A percentile compares a stretch with the other conserved stretches of the same genome.
Evolutionary conservation across 306 rosid genomes (phyloP).

Genomic region (Castanea mollissima): DNA sequence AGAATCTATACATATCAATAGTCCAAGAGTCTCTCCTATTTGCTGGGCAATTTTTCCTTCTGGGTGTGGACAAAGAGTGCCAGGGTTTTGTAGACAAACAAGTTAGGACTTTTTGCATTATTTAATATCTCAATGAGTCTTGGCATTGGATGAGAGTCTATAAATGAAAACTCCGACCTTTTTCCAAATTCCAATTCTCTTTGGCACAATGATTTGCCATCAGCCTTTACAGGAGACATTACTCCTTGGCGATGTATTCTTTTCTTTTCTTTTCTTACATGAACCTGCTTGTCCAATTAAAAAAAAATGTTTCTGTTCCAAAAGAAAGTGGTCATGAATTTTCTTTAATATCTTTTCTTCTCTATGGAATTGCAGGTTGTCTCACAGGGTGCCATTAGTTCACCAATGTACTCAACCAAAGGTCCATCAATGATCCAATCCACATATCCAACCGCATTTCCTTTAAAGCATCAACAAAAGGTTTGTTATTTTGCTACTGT

Average conservation of each 20-base stretch:
- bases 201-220: background rate
- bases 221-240: background rate
- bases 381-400: constrained; percentile 94
- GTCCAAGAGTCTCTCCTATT: background rate
- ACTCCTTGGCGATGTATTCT: background rate
- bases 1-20: background rate
- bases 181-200: background rate
- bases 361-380: constrained; percentile 59
- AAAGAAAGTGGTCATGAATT: background rate
- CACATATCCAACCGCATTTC: constrained; percentile 80
- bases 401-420: constrained; percentile 84
- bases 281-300: background rate
- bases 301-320: background rate
- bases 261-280: background rate
- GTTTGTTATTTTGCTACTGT: constrained; percentile 36
- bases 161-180: background rate
- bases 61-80: background rate
- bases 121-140: background rate
- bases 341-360: constrained; percentile 1
- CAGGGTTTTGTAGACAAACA: background rate
- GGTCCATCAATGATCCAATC: constrained; percentile 95
- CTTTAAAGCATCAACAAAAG: constrained; percentile 97
- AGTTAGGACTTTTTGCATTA: too few relatives aligned
- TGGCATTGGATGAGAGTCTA: background rate
- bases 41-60: background rate